Conservation (phyloP, 306 rosid genomes). For the Prunus padus region DNA sequence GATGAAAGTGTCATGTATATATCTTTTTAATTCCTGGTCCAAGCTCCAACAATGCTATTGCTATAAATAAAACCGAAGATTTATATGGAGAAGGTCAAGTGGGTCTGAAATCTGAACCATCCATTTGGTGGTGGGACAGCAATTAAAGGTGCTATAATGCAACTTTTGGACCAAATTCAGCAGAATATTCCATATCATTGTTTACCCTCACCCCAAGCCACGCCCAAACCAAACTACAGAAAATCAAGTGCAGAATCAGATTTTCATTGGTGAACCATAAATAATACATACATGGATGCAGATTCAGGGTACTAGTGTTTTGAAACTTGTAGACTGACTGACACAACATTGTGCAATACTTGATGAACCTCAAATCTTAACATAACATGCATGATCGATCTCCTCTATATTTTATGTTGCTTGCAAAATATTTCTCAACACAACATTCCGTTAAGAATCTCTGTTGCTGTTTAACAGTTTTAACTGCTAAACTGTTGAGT, state of each 20-base stretch:
- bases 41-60: background rate
- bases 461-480: slow-evolving; percentile 33
- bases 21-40: slow-evolving; percentile 6
- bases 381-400: too few relatives aligned
- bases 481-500: slow-evolving; percentile 27
- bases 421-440: background rate
- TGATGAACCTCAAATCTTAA: too few relatives aligned
- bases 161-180: background rate
- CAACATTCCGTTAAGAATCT: slow-evolving; percentile 24
- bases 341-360: too few relatives aligned
- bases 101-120: slow-evolving; percentile 31
- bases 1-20: too few relatives aligned
- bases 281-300: too few relatives aligned
- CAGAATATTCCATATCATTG: background rate
- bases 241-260: too few relatives aligned
- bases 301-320: too few relatives aligned
- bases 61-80: background rate
- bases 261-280: too few relatives aligned
- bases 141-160: slow-evolving; percentile 5
- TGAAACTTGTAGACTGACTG: too few relatives aligned
- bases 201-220: background rate
- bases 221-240: background rate
- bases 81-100: background rate
- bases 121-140: slow-evolving; percentile 10
- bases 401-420: background rate